phyloP scores from a whole-genome alignment of 768 basidiomycete species.

The Pleurotus eryngii region DNA sequence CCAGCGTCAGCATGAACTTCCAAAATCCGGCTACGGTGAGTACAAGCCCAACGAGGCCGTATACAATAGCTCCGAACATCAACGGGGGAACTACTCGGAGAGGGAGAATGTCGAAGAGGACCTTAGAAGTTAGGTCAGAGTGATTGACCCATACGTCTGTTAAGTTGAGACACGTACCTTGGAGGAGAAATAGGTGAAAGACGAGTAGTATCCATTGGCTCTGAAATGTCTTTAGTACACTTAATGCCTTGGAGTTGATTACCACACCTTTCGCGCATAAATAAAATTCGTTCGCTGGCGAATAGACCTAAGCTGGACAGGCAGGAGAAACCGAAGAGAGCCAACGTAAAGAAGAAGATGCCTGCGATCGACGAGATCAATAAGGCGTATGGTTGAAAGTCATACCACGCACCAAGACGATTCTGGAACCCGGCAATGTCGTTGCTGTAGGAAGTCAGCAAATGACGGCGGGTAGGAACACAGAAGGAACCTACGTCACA shows the following conservation, averaged over 20 bases:
- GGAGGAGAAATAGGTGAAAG: slow-evolving; percentile 94
- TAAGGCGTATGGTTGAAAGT: background rate
- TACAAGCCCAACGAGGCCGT: slow-evolving; percentile 92
- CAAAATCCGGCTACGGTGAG: slow-evolving; percentile 88
- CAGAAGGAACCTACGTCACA: slow-evolving; percentile 57
- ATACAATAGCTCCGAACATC: slow-evolving; percentile 93
- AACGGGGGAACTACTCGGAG: slow-evolving; percentile 92
- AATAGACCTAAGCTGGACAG: slow-evolving; percentile 91
- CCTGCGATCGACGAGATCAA: slow-evolving; percentile 37
- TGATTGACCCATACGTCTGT: too few species aligned
- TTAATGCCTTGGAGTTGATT: too few species aligned
- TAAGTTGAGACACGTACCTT: slow-evolving; percentile 48
- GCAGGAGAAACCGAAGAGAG: slow-evolving; percentile 95
- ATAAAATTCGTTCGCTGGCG: slow-evolving; percentile 91
- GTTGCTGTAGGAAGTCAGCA: slow-evolving; percentile 40
- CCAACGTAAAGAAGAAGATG: slow-evolving; percentile 96
- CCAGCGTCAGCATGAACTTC: slow-evolving; percentile 96
- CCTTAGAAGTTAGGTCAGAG: slow-evolving; percentile 32
- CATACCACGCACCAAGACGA: slow-evolving; percentile 57
- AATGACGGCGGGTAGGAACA: background rate
- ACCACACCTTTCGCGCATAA: slow-evolving; percentile 91
- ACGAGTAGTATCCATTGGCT: slow-evolving; percentile 96
- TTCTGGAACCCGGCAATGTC: slow-evolving; percentile 99
- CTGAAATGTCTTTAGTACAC: slow-evolving; percentile 32
- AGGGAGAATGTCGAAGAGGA: slow-evolving; percentile 95